These are phyloP conservation scores for Crepidotus sp. DNA, from an alignment of 1,284 basidiomycete genomes.

Conservation along the genomic window DNA sequence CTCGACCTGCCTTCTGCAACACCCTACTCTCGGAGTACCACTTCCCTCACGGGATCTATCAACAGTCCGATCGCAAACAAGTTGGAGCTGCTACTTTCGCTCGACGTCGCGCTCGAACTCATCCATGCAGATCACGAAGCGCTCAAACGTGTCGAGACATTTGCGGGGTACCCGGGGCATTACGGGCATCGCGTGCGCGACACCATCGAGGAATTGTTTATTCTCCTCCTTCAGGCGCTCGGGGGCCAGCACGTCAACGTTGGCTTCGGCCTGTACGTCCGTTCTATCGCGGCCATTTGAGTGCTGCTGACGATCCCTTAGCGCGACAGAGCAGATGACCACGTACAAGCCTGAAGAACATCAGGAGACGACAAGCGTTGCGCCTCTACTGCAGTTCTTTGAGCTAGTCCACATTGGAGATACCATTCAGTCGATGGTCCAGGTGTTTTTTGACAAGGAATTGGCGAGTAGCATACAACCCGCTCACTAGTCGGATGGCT, in stretches of 20 bases:
- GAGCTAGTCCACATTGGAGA: constrained; percentile 96
- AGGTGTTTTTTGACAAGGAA: constrained; percentile 97
- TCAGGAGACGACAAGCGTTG: constrained; percentile 69
- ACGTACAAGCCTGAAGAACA: constrained; percentile 84
- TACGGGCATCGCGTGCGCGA: constrained; percentile 77
- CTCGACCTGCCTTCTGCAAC: constrained; percentile 12
- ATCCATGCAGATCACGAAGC: constrained; percentile 89
- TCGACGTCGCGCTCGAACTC: constrained; percentile 85
- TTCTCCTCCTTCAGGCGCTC: constrained; percentile 73
- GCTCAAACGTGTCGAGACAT: constrained; percentile 88
- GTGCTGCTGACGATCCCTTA: constrained; percentile 24
- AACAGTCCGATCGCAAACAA: constrained; percentile 31
- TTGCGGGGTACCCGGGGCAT: constrained; percentile 75
- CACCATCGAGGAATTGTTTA: constrained; percentile 88
- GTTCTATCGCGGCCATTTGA: background rate
- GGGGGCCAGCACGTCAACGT: constrained; percentile 74
- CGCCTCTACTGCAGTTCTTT: constrained; percentile 93
- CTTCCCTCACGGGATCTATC: constrained; percentile 12
- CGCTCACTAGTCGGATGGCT: constrained; percentile 2
- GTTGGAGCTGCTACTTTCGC: constrained; percentile 82
- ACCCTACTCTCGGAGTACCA: constrained; percentile 13
- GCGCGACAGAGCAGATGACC: constrained; percentile 79
- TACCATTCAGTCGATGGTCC: constrained; percentile 94
- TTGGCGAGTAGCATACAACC: constrained; percentile 40
- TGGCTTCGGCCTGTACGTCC: constrained; percentile 74